Evolutionary conservation across 306 rosid species (phyloP).

Genomic region (Casuarina glauca): DNA sequence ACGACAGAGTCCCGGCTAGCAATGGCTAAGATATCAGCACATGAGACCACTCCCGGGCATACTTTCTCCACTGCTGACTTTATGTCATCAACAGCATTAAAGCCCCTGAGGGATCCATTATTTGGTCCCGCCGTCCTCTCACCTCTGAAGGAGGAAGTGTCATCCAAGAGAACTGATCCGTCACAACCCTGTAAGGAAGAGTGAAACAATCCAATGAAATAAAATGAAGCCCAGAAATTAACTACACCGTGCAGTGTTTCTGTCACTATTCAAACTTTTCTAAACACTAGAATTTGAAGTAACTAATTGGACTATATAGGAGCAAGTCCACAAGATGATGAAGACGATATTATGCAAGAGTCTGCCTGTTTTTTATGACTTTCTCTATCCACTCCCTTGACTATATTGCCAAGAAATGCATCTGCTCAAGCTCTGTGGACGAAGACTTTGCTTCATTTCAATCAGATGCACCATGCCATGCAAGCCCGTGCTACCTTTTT

Average conservation of each 20-base stretch:
- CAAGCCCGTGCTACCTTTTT: no score
- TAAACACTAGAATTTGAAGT: background rate
- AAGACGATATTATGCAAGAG: background rate
- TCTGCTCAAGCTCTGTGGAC: background rate
- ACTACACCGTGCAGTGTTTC: background rate
- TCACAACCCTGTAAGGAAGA: slow-evolving; percentile 73
- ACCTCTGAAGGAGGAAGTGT: slow-evolving; percentile 53
- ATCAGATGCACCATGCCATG: background rate
- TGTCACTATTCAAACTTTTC: background rate
- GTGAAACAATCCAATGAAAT: background rate
- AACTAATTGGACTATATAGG: background rate
- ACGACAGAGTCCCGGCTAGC: slow-evolving; percentile 77
- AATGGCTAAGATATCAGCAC: slow-evolving; percentile 81
- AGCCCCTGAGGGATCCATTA: slow-evolving; percentile 58
- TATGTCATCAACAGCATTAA: slow-evolving; percentile 55
- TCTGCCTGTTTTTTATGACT: background rate
- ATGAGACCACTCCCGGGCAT: slow-evolving; percentile 71
- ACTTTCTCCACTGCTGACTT: slow-evolving; percentile 50
- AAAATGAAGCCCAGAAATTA: background rate
- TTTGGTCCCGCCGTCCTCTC: slow-evolving; percentile 79
- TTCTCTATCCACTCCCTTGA: background rate
- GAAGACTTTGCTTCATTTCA: background rate
- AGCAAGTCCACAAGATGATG: background rate
- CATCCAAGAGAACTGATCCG: slow-evolving; percentile 73
- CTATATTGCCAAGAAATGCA: background rate